Evolutionary conservation across 306 rosid genomes (phyloP), one percentile per base, ranked within the genome.

Genomic region (Ormosia semicastrata): DNA sequence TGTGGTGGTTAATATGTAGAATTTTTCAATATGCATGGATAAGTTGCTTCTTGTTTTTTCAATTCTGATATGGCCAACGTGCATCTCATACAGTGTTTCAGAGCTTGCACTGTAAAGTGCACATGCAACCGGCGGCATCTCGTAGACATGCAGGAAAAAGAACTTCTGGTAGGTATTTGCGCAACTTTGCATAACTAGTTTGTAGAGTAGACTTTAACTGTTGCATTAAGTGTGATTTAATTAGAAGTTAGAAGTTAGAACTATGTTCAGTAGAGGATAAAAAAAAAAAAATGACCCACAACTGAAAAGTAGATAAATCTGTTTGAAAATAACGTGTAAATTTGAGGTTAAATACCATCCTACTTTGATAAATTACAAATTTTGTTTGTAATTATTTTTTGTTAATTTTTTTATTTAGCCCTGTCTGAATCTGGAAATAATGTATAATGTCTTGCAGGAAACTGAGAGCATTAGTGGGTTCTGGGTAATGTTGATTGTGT

Each of bases 101-200:
- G 83, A 84, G 79, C 85, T 29, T 89, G 91, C 81, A 67, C 75
- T 53, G 85, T 83, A 72, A 89, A 87, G 84, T 92, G 93, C 78
- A 90, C 73, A 49, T 86, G 98, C 90, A 89, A 80, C 53, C 96
- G 84, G 76, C 46, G 40, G 76, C 75, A 83, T 36, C 84, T 91
- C 62, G 75, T 95, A 77, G 76, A 87, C 56, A 50, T 49, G 75
- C 99, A 92, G 81, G 89, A 93, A 89, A 95, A 86, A 83, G 99
- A 95, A 79, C 89, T 95, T 43, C 46, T 8, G 92, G 99, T 95
- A 76, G 50, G 88, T 52, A 52, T 81, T 52, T 78, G 30, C 10
- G 37, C 24, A 40, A 12, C 64, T 66, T 53, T 43, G 12, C 72
- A 67, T 50, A 2, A 6, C 8, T 24, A 24, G 24, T 24, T 24